These are phyloP conservation scores for Podaxis sp. DNA, from an alignment of 768 basidiomycete species.

Conservation along the genomic window DNA sequence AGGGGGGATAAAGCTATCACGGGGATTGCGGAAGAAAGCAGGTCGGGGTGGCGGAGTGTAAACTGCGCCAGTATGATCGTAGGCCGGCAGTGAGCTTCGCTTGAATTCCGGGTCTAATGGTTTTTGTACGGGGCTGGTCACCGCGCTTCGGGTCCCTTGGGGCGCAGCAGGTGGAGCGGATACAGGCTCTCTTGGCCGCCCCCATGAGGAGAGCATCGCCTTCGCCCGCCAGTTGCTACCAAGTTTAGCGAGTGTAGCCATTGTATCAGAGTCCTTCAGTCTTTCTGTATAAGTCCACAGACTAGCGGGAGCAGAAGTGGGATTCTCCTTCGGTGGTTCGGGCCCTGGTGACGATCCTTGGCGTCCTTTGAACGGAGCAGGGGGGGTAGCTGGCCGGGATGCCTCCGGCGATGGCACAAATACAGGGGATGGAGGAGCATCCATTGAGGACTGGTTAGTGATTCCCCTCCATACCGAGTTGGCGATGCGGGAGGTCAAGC, in stretches of 20 bases:
- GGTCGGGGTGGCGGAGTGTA: conserved; percentile 62
- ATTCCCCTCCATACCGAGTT: conserved; percentile 75
- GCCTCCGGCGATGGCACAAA: background rate
- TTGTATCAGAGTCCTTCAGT: conserved; percentile 69
- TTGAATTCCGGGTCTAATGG: conserved; percentile 3
- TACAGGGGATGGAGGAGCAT: conserved; percentile 43
- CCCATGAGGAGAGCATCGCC: conserved; percentile 50
- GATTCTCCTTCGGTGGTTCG: conserved; percentile 24
- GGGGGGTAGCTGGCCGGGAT: background rate
- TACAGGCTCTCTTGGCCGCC: conserved; percentile 18
- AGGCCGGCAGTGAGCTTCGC: conserved; percentile 12
- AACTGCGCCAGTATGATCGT: conserved; percentile 12
- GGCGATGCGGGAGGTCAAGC: conserved; percentile 29
- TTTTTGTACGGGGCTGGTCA: conserved; percentile 12
- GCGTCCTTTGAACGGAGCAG: background rate
- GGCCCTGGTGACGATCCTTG: conserved; percentile 28
- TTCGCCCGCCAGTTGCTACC: conserved; percentile 77
- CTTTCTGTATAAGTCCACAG: conserved; percentile 76
- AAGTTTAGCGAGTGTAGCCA: conserved; percentile 69
- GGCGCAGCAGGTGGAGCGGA: background rate
- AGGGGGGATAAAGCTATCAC: conserved; percentile 50
- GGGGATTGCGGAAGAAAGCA: conserved; percentile 51
- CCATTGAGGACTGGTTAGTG: conserved; percentile 75
- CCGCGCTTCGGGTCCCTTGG: conserved; percentile 5
- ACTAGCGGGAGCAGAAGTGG: conserved; percentile 27